A percentile compares a stretch with the other conserved stretches of the same genome.
These are phyloP conservation scores for Pelargonium myrrhifolium DNA, from an alignment of 441 rosid species.

Conservation along the genomic window DNA sequence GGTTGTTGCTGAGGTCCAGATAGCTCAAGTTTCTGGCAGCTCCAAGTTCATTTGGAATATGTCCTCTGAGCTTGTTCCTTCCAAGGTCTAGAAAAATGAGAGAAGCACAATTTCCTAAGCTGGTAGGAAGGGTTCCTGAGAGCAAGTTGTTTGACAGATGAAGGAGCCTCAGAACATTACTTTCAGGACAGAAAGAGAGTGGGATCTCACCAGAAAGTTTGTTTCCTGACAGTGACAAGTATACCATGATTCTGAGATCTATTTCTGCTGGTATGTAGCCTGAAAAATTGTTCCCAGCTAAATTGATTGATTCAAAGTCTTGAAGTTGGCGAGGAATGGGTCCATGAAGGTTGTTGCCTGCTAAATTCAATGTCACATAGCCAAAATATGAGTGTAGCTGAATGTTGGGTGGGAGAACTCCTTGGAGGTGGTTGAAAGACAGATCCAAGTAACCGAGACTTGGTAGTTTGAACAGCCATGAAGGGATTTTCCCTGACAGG, in stretches of 20 bases:
- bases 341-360: constrained; percentile 4
- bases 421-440: constrained; percentile 7
- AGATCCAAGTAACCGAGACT: constrained; percentile 11
- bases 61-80: constrained; percentile 4
- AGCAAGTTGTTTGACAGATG: constrained; percentile 10
- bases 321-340: constrained; percentile 5
- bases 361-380: background rate
- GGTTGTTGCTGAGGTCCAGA: constrained; percentile 6
- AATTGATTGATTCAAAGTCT: background rate
- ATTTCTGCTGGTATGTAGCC: background rate
- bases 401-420: constrained; percentile 1
- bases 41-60: background rate
- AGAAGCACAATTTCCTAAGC: constrained; percentile 5
- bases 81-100: constrained; percentile 6
- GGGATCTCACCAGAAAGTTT: constrained; percentile 11
- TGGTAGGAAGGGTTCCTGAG: background rate
- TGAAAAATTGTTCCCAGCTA: constrained; percentile 3
- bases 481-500: constrained; percentile 3
- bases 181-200: background rate
- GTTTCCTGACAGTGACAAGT: constrained; percentile 7
- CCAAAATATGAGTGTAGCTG: constrained; percentile 7
- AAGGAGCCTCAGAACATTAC: background rate
- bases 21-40: constrained; percentile 8
- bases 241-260: background rate
- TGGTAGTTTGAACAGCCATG: constrained; percentile 10